Evolutionary conservation across 2,329 filamentous ascomycete species (phyloP), one percentile per base, ranked within the genome.

Genomic region (Hypoxylon sp.): DNA sequence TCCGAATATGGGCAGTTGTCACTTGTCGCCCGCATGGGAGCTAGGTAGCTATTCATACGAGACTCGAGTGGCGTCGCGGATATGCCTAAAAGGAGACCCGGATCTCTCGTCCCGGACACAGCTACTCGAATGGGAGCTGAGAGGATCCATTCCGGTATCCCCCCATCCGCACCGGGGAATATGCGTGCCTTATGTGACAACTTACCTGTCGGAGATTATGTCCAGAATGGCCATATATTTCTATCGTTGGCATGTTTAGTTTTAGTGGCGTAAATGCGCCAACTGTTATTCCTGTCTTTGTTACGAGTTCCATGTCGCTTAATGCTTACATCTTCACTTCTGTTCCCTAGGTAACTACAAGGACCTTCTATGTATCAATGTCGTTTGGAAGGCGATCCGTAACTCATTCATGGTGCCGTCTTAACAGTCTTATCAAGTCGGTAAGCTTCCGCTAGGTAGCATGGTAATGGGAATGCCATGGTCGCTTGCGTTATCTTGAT

Each of bases 401-500:
- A 24, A 35, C 55, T 17, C 14, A 35, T 22, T 59, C 19, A 17
- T 29, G 46, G 13, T 26, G 10, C n/a, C 22, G 22, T 10, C 5
- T 13, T 19, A n/a, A 13, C 47, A 17, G 17, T 11, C 8, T 22
- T 31, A 59, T 54, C 39, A 42, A 62, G 47, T 48, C 59, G 54
- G 59, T 47, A 55, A 26, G 26, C 17, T 61, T 48, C 54, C 59
- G 22, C 24, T 35, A 19, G 35, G 22, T 26, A 51, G 35, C 10
- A 37, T 52, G 10, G n/a, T 19, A n/a, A 51, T 26, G 50, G 24
- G 26, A 35, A 14, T 22, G 24, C 14, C 5, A 54, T 65, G 42
- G 55, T 63, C 54, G 51, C 68, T 66, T 71, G 62, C 61, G 62
- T 68, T 68, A 71, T 71, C 68, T 66, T 47, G 68, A 68, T 71